Evolutionary conservation across 1,284 basidiomycete species (phyloP), one percentile per base, ranked within the genome.

Genomic region (Leccinum griseonigrum): DNA sequence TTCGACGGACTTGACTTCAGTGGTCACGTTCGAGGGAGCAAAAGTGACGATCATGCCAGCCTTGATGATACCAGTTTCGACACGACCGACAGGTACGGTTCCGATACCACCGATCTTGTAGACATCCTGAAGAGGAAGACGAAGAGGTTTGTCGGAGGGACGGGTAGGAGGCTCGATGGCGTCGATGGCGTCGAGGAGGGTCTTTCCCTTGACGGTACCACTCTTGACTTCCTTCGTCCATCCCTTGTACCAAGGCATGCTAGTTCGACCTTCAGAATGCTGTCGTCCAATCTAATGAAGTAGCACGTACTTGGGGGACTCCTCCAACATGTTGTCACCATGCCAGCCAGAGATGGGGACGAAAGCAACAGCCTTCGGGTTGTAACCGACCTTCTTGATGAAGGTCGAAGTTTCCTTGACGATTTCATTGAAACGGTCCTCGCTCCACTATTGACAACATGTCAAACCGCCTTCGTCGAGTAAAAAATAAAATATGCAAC

Each of bases 91-190:
- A 78, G 97, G 97, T 74, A 99, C 97, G 74, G 97, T 99, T 72
- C 97, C 97, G 76, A 99, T 99, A 96, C 97, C 97, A 84, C 97
- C 97, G 76, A 99, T 99, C 89, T 99, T 99, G 94, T 99, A 99
- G 75, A 99, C 97, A 88, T 99, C 97, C 88, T 99, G 97, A 81
- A 99, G 95, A 75, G 97, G 97, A 69, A 99, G 96, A 85, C 97
- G 96, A 83, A 99, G 97, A 74, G 97, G 96, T 87, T 97, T 98
- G 87, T 99, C 97, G 78, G 93, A 92, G 70, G 97, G 97, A 79
- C 97, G 94, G 69, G 84, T 80, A 66, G 97, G 97, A 77, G 97
- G 95, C 78, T 99, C 97, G 77, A 99, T 99, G 80, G 96, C 95
- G 78, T 99, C 97, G 73, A 99, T 99, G 79, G 97, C 96, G 78